Base-by-base conservation (phyloP, 2,329 filamentous ascomycete species). In the Alternaria tenuissima region DNA sequence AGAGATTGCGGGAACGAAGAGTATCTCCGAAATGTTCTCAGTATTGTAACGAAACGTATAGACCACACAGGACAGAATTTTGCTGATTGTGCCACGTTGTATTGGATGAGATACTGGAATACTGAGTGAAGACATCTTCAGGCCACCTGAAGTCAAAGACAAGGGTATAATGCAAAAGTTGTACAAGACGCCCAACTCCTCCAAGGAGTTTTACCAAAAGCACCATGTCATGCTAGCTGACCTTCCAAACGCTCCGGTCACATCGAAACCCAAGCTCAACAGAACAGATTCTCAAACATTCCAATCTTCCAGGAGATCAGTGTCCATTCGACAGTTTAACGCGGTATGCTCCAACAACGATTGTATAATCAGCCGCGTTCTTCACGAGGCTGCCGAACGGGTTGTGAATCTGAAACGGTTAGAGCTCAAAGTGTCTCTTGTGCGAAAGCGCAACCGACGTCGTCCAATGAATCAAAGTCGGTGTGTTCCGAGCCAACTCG, bases 261-360 rank as follows among this genome's bases (percentile, higher is more conserved):
- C 11, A 0, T 3, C 11, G 11, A 7, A 4, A 30, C 7, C 18
- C 20, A 20, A 12, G 11, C 0, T 12, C 7, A 2, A 48, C n/a
- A 16, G 7, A 16, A n/a, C 14, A 22, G 3, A 6, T 7, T n/a
- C 0, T 9, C 7, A 1, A 24, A n/a, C 18, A 34, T 8, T 0
- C 46, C 46, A 48, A 48, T 9, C 12, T 34, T n/a, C 6, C 0
- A 0, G 16, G 12, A 12, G 30, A 34, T 2, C 46, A 3, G 12
- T 9, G 1, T 6, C 30, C 7, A 5, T 1, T 3, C 24, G 4
- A 22, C 28, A 0, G 18, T 1, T 1, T 18, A 24, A 9, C 30
- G 6, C 46, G 4, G 28, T 48, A 36, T 2, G 30, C 7, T 48
- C 16, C 20, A 2, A 11, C n/a, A 36, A 12, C 9, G 4, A 20